Base-by-base conservation (phyloP, 2,329 filamentous ascomycete species). In the Penicillium corylophilum region DNA sequence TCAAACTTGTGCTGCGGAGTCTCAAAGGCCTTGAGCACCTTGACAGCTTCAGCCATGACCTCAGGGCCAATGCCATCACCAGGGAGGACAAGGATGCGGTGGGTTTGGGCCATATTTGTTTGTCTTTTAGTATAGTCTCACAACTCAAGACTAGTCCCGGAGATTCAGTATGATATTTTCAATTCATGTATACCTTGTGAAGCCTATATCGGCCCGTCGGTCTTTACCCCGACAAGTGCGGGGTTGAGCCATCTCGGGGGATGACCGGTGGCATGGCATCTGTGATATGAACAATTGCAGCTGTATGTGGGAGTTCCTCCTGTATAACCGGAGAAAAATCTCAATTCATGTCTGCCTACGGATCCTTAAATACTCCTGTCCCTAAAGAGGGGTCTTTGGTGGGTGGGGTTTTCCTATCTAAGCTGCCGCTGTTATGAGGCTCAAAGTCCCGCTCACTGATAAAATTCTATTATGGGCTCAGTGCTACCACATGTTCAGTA, bases 31-130 rank as follows among this genome's bases (percentile, higher is more conserved):
- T 86, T 85, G 62, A 96, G 81, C 59, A 94, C 78, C 84, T 93
- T 70, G 44, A 65, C 53, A 31, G 69, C 66, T 63, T 71, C 70
- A 22, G 61, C 38, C 62, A 70, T 71, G 47, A 90, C 86, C 81
- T 93, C 88, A 0, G 89, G 88, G 66, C 88, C 88, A 67, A 86
- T 88, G 69, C 92, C 88, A 75, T 93, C 89, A 64, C 88, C 88
- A 35, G 74, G 85, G 67, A 90, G 86, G 52, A 90, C 82, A 50
- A 90, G 86, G 71, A 90, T 89, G 57, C 86, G 87, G 70, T 84
- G 82, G 46, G 79, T 78, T 54, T 64, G 58, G 9, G 54, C 36
- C 53, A 65, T 63, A 4, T 2, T 45, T 2, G 20, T 23, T 29
- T n/a, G 29, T 46, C 1, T 22, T 31, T 23, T 8, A 9, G n/a